These are phyloP conservation scores for Heliamphora exappendiculata DNA, from an alignment of 148 eudicot species.

Conservation along the genomic window DNA sequence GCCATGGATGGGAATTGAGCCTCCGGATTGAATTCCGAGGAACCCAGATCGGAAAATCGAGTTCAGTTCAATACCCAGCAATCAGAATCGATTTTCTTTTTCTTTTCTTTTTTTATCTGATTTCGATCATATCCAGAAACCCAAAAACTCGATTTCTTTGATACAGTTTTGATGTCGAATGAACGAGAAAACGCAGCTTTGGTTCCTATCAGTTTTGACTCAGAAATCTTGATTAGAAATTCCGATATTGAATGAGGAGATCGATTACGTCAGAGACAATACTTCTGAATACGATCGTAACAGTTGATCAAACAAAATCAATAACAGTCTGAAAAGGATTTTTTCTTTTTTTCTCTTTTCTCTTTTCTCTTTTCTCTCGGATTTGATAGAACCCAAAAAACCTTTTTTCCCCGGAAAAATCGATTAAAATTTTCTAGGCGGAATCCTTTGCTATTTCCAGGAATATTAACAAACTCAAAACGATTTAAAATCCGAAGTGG, in stretches of 20 bases:
- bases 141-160: neutral
- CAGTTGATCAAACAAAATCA: slow-evolving; percentile 10
- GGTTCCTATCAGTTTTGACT: slow-evolving; percentile 12
- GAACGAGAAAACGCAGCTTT: neutral
- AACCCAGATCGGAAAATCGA: slow-evolving; percentile 38
- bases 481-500: neutral
- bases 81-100: slow-evolving; percentile 19
- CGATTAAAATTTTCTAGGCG: neutral
- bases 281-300: neutral
- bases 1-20: slow-evolving; percentile 26
- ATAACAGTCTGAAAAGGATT: neutral
- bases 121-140: slow-evolving; percentile 9
- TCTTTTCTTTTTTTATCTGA: no score
- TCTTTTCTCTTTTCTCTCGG: neutral
- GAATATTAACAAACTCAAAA: neutral
- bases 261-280: slow-evolving; percentile 6
- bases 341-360: neutral
- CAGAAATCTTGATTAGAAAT: neutral
- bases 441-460: neutral
- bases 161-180: neutral
- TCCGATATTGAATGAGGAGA: neutral
- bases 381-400: neutral
- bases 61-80: slow-evolving; percentile 24
- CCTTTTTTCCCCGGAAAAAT: no score
- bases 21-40: slow-evolving; percentile 13